These are phyloP conservation scores for Ogataea methylovora DNA, from an alignment of 805 yeast genomes.

Conservation along the genomic window DNA sequence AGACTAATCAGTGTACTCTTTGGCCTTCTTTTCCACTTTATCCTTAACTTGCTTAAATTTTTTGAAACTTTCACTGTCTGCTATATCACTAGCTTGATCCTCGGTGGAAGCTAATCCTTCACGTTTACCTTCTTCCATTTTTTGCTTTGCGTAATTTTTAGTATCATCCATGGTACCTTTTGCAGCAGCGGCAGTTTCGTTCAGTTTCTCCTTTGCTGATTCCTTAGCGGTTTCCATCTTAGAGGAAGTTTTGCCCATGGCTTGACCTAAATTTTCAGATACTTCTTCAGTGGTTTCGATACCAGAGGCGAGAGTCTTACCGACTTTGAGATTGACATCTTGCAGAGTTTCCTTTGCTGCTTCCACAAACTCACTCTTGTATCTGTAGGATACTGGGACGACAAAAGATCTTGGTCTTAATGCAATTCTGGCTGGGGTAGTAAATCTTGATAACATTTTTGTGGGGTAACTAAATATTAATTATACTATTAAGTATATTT, in stretches of 20 bases:
- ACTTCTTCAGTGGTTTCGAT: conserved; percentile 29
- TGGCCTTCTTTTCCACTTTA: conserved; percentile 1
- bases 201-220: conserved; percentile 4
- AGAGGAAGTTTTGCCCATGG: not conserved
- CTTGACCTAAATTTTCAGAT: conserved; percentile 9
- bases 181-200: conserved; percentile 9
- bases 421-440: too few species aligned
- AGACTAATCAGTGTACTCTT: not conserved
- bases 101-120: conserved; percentile 3
- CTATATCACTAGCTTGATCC: conserved; percentile 9
- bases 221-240: not conserved
- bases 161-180: conserved; percentile 4
- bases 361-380: conserved; percentile 5
- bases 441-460: too few species aligned
- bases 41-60: conserved; percentile 6
- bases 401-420: too few species aligned
- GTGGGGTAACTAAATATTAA: too few species aligned
- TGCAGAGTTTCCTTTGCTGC: conserved; percentile 17
- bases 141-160: not conserved
- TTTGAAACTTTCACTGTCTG: too few species aligned
- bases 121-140: conserved; percentile 2
- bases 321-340: conserved; percentile 24
- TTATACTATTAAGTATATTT: too few species aligned
- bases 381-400: too few species aligned
- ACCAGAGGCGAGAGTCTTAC: conserved; percentile 32